Percentiles rank a stretch among this genome's conserved stretches.
These are phyloP conservation scores for Puccinia coronata DNA, from an alignment of 1,284 basidiomycete genomes.

Conservation along the genomic window DNA sequence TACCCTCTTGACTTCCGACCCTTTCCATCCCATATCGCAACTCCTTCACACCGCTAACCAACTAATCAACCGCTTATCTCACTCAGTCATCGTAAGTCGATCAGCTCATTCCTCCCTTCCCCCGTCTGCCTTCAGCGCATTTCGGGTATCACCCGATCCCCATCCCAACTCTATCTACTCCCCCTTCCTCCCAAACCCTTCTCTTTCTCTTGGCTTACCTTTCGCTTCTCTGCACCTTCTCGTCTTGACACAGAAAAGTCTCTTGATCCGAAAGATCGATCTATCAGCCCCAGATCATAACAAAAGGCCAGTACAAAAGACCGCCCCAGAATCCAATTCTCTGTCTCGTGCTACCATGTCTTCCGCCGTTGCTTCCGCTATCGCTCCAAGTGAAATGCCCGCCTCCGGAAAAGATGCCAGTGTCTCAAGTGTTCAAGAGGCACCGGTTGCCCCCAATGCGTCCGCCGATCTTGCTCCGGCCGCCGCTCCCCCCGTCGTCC, in stretches of 20 bases:
- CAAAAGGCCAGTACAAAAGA: constrained; percentile 12
- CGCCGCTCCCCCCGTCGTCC: constrained; percentile 33
- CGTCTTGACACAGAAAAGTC: background rate
- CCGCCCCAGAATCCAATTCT: background rate
- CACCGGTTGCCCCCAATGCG: constrained; percentile 14
- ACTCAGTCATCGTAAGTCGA: constrained; percentile 10
- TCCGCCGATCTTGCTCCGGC: constrained; percentile 41
- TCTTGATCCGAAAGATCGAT: constrained; percentile 5
- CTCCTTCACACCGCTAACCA: background rate
- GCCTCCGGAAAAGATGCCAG: constrained; percentile 51
- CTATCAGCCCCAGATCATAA: background rate
- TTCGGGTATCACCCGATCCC: background rate
- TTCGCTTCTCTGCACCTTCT: background rate
- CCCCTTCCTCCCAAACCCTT: background rate
- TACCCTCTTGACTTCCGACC: background rate
- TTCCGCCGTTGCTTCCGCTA: constrained; percentile 55
- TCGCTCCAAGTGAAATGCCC: constrained; percentile 51
- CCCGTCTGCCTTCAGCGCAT: background rate
- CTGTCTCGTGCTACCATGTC: constrained; percentile 32
- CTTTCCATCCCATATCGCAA: background rate
- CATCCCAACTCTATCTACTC: background rate
- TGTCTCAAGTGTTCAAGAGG: constrained; percentile 36
- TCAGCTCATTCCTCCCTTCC: background rate
- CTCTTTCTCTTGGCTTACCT: background rate
- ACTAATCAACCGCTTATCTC: background rate